A percentile compares a stretch with the other conserved stretches of the same genome.
These are phyloP conservation scores for Datisca glomerata DNA, from an alignment of 306 rosid species.

Conservation along the genomic window DNA sequence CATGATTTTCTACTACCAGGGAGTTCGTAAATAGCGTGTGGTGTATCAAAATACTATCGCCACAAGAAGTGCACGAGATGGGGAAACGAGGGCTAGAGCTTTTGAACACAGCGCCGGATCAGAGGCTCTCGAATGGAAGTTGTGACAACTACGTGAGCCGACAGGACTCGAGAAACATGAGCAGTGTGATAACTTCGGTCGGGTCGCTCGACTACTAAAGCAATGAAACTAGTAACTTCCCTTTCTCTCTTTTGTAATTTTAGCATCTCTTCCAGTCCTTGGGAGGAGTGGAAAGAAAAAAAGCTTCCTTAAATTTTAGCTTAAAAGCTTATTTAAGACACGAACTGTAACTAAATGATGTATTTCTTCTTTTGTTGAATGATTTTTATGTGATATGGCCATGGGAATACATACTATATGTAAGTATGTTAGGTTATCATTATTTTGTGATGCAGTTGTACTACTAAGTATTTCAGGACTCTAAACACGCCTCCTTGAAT, in stretches of 20 bases:
- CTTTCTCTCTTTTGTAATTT: constrained; percentile 41
- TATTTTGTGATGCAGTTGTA: too few species aligned
- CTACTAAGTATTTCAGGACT: too few species aligned
- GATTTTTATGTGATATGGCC: too few species aligned
- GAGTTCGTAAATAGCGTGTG: constrained; percentile 90
- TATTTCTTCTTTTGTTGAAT: too few species aligned
- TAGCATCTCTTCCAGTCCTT: constrained; percentile 26
- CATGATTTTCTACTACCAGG: constrained; percentile 32
- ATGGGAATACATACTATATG: too few species aligned
- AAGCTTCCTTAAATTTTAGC: too few species aligned
- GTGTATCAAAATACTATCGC: constrained; percentile 93
- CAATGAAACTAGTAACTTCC: constrained; percentile 9
- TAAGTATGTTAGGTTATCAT: too few species aligned
- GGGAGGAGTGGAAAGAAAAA: constrained; percentile 3
- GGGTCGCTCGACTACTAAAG: constrained; percentile 75
- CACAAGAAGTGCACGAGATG: constrained; percentile 92
- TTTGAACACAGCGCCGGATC: constrained; percentile 58
- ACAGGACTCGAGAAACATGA: constrained; percentile 66
- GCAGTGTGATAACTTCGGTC: constrained; percentile 63
- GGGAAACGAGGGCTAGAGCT: constrained; percentile 69
- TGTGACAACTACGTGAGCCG: constrained; percentile 65
- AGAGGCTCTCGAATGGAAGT: constrained; percentile 55
- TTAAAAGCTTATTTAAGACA: too few species aligned
- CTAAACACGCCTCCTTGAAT: too few species aligned
- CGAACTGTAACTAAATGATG: too few species aligned